phyloP scores from a whole-genome alignment of 2,329 filamentous ascomycete species.

The Hyphodiscus sp. region DNA sequence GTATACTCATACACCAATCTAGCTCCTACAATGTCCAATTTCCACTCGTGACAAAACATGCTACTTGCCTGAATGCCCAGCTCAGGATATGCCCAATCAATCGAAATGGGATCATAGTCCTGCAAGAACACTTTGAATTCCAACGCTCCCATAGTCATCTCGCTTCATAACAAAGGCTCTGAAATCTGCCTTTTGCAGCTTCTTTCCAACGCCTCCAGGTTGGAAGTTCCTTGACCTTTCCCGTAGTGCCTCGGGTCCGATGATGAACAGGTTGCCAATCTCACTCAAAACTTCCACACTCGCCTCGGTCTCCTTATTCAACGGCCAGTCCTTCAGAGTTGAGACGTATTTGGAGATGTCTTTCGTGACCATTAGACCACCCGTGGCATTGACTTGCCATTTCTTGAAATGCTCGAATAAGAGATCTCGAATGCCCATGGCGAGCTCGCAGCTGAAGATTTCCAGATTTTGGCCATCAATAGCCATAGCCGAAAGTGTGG shows the following conservation, averaged over 20 bases:
- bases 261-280: conserved; percentile 92
- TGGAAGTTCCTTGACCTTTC: conserved; percentile 60
- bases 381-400: conserved; percentile 87
- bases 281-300: conserved; percentile 83
- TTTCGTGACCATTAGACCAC: conserved; percentile 90
- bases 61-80: not conserved
- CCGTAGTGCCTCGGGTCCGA: conserved; percentile 70
- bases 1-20: not conserved
- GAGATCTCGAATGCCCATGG: conserved; percentile 67
- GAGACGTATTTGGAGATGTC: conserved; percentile 92
- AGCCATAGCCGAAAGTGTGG: conserved; percentile 56
- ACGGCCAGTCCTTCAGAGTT: conserved; percentile 74
- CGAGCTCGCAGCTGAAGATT: conserved; percentile 77
- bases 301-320: conserved; percentile 59
- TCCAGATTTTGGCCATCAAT: conserved; percentile 81
- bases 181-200: conserved; percentile 62
- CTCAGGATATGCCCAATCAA: not conserved
- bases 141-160: conserved; percentile 75
- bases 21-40: not conserved
- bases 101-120: conserved; percentile 24
- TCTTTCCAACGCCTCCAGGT: conserved; percentile 40
- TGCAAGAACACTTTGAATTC: conserved; percentile 76
- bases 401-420: conserved; percentile 92
- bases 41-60: not conserved
- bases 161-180: conserved; percentile 78